A percentile compares a stretch with the other conserved stretches of the same genome.
Conservation (phyloP, 768 basidiomycete species). For the Agrocybe praecox region DNA sequence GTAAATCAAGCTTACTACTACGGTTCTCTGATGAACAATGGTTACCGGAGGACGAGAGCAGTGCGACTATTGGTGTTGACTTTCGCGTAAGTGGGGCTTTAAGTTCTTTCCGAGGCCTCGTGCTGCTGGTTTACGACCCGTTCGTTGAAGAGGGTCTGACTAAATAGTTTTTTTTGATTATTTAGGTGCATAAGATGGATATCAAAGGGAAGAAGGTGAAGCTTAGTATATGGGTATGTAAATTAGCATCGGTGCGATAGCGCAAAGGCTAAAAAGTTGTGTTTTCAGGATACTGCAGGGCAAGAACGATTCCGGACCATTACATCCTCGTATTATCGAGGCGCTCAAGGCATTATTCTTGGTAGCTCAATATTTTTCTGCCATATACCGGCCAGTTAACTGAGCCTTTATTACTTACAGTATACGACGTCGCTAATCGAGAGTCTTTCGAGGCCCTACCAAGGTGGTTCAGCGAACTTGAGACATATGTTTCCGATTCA, state of each 20-base stretch:
- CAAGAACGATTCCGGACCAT: slow-evolving; percentile 97
- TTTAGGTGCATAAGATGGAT: slow-evolving; percentile 86
- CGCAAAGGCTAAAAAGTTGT: not conserved
- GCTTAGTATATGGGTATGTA: slow-evolving; percentile 91
- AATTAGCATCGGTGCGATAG: too few species aligned
- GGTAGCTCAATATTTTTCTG: slow-evolving; percentile 35
- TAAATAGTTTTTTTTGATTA: not conserved
- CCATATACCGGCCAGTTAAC: too few species aligned
- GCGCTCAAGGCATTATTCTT: slow-evolving; percentile 82
- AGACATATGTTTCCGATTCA: slow-evolving; percentile 84
- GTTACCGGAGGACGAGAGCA: slow-evolving; percentile 88
- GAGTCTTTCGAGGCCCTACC: slow-evolving; percentile 95
- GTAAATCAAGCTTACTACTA: slow-evolving; percentile 87
- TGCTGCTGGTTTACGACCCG: not conserved
- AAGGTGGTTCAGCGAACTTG: slow-evolving; percentile 90
- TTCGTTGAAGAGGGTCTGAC: not conserved
- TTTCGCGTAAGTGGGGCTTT: slow-evolving; percentile 81
- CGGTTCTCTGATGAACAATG: slow-evolving; percentile 98
- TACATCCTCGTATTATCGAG: slow-evolving; percentile 93
- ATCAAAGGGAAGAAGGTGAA: slow-evolving; percentile 85
- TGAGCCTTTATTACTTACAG: too few species aligned
- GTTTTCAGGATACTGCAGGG: slow-evolving; percentile 86
- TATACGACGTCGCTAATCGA: slow-evolving; percentile 93
- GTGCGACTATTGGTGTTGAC: slow-evolving; percentile 84
- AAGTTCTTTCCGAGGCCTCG: too few species aligned